Evolutionary conservation across 2,329 filamentous ascomycete species (phyloP), one percentile per base, ranked within the genome.

Genomic region (Aspergillus fructus): DNA sequence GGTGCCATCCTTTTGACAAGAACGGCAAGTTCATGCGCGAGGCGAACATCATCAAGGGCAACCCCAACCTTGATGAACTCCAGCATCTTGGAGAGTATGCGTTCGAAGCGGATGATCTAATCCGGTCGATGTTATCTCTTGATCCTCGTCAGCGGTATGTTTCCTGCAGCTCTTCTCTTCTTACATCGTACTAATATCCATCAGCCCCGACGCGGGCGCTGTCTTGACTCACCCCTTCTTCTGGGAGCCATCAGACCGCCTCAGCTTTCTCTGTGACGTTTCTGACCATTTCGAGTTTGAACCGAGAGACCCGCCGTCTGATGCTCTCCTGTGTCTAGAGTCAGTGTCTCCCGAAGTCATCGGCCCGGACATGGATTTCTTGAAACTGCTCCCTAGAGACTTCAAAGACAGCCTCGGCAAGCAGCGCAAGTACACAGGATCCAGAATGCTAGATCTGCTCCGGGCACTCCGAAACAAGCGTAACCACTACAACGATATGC

Each of bases 401-500:
- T 97, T 97, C 72, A 88, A 96, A 60, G 91, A 96, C 40, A 93
- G 89, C 2, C 82, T 97, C 6, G 93, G 92, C 58, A 96, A 96
- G 76, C 93, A 97, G 76, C 85, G 93, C 68, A 97, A 96, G 75
- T 99, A 99, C 75, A 94, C 89, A 0, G 93, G 93, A 0, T 83
- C 85, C 1, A 85, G 86, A 47, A 84, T 99, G 70, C 77, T 99
- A 54, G 94, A 99, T 74, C 81, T 99, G 21, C 78, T 99, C 19
- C 85, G 94, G 2, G 94, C 93, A 1, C 79, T 99, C 55, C 83
- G 94, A 23, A 99, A 99, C 76, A 99, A 99, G 83, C 90, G 90
- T 67, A 96, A 97, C 63, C 94, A 99, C 71, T 99, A 97, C 72
- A 93, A 96, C 69, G 94, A 99, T 72, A 93, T 99, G 90, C 84